Percentiles rank a stretch among this genome's conserved stretches.
These are phyloP conservation scores for Penicillium sp. DNA, from an alignment of 2,329 filamentous ascomycete genomes.

Conservation along the genomic window DNA sequence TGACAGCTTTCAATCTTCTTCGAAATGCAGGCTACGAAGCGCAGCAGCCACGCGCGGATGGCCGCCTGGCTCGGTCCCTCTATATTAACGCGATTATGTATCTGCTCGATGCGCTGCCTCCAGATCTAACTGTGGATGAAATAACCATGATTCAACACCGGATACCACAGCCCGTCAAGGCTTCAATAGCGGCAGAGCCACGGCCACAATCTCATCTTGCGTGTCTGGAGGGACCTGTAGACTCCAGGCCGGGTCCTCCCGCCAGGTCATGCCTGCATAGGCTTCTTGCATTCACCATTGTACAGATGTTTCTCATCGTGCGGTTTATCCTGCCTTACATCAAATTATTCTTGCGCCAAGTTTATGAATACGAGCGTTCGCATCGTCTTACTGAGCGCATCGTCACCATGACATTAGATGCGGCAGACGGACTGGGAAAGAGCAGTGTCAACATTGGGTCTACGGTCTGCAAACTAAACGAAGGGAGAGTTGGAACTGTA, in stretches of 20 bases:
- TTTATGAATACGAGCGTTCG: slow-evolving; percentile 61
- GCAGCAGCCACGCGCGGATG: slow-evolving; percentile 30
- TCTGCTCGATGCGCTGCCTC: slow-evolving; percentile 35
- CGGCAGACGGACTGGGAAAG: slow-evolving; percentile 53
- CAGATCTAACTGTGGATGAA: slow-evolving; percentile 31
- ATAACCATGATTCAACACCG: slow-evolving; percentile 25
- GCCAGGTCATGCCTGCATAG: slow-evolving; percentile 54
- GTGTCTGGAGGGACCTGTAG: neutral
- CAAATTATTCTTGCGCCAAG: slow-evolving; percentile 50
- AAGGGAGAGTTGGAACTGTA: slow-evolving; percentile 59
- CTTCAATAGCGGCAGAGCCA: slow-evolving; percentile 8
- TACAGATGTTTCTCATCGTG: slow-evolving; percentile 56
- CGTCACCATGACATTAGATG: slow-evolving; percentile 49
- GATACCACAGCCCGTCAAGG: slow-evolving; percentile 24
- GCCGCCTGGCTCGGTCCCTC: slow-evolving; percentile 31
- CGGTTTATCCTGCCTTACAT: slow-evolving; percentile 61
- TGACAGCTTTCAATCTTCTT: slow-evolving; percentile 34
- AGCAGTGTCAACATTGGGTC: slow-evolving; percentile 51
- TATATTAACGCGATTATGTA: slow-evolving; percentile 39
- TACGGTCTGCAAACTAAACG: slow-evolving; percentile 57
- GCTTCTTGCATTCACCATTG: slow-evolving; percentile 52
- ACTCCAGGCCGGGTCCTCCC: neutral
- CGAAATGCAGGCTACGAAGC: slow-evolving; percentile 36
- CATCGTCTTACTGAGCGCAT: slow-evolving; percentile 61
- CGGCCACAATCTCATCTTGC: neutral